Evolutionary conservation across 371 early-diverging fungal species (phyloP).

Genomic region (Haplosporangium sp.): DNA sequence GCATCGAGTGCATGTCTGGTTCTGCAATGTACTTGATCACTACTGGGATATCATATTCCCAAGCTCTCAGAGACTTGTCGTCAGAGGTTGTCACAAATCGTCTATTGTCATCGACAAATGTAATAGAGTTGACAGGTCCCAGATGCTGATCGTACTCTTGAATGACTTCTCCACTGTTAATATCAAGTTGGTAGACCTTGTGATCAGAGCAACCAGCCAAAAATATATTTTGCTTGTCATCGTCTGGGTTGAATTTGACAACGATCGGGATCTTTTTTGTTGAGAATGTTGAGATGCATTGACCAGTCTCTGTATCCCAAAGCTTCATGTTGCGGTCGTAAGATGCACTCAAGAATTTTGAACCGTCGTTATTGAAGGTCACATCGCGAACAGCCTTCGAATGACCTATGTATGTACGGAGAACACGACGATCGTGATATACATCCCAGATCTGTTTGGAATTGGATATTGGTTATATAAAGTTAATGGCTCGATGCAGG

Average conservation of each 20-base stretch:
- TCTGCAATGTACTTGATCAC: slow-evolving; percentile 97
- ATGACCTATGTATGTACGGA: slow-evolving; percentile 93
- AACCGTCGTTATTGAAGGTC: slow-evolving; percentile 90
- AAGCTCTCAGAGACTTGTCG: slow-evolving; percentile 96
- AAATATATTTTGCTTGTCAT: slow-evolving; percentile 85
- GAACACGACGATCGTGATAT: slow-evolving; percentile 85
- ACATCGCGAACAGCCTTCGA: slow-evolving; percentile 93
- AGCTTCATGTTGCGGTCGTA: slow-evolving; percentile 93
- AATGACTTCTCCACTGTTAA: slow-evolving; percentile 81
- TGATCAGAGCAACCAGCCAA: slow-evolving; percentile 94
- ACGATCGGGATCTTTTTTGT: slow-evolving; percentile 90
- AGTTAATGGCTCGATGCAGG: not conserved
- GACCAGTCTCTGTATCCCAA: slow-evolving; percentile 97
- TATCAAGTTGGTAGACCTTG: slow-evolving; percentile 89
- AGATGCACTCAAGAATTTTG: slow-evolving; percentile 86
- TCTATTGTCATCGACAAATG: slow-evolving; percentile 94
- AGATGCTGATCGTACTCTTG: slow-evolving; percentile 98
- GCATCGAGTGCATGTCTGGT: slow-evolving; percentile 96
- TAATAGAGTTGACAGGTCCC: slow-evolving; percentile 96
- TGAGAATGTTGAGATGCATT: slow-evolving; percentile 85
- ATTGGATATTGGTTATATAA: no score
- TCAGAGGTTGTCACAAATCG: slow-evolving; percentile 96
- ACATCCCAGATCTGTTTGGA: slow-evolving; percentile 87
- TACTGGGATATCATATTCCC: slow-evolving; percentile 98
- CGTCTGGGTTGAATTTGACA: slow-evolving; percentile 90